Percentiles rank a stretch among this genome's conserved stretches.
Conservation (phyloP, 441 rosid species). For the Gossypium schwendimanii region DNA sequence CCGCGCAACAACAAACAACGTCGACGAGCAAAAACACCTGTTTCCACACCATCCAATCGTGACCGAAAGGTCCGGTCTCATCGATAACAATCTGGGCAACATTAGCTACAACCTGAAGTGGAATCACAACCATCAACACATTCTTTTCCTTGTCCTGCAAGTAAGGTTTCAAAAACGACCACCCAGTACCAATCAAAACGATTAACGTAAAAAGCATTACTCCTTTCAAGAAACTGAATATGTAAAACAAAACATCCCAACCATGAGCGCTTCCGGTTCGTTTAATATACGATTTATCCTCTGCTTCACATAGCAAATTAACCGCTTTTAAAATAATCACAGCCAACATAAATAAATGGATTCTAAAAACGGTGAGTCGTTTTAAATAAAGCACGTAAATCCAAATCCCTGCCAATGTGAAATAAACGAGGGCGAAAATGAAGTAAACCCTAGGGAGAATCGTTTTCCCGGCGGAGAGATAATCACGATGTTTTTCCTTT, state of each 20-base stretch:
- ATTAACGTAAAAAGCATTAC: conserved; percentile 74
- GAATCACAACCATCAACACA: conserved; percentile 85
- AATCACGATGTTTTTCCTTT: conserved; percentile 42
- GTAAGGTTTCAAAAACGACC: conserved; percentile 87
- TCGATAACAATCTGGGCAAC: conserved; percentile 86
- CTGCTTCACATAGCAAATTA: conserved; percentile 72
- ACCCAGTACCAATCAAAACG: conserved; percentile 89
- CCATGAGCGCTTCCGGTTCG: conserved; percentile 85
- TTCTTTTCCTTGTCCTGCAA: conserved; percentile 85
- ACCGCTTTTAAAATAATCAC: conserved; percentile 63
- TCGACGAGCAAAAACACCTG: conserved; percentile 83
- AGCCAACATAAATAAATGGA: conserved; percentile 88
- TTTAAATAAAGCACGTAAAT: conserved; percentile 56
- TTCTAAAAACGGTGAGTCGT: conserved; percentile 62
- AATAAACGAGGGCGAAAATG: conserved; percentile 54
- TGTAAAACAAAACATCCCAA: conserved; percentile 89
- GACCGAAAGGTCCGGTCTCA: conserved; percentile 70
- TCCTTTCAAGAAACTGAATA: conserved; percentile 84
- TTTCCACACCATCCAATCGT: conserved; percentile 80
- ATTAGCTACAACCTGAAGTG: conserved; percentile 85
- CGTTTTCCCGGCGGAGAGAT: conserved; percentile 73
- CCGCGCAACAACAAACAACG: conserved; percentile 93
- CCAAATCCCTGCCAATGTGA: conserved; percentile 62
- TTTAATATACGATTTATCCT: conserved; percentile 81
- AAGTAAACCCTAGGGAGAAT: conserved; percentile 74